Base-by-base conservation (phyloP, 495 filamentous ascomycete species). In the Pyronema domesticum region DNA sequence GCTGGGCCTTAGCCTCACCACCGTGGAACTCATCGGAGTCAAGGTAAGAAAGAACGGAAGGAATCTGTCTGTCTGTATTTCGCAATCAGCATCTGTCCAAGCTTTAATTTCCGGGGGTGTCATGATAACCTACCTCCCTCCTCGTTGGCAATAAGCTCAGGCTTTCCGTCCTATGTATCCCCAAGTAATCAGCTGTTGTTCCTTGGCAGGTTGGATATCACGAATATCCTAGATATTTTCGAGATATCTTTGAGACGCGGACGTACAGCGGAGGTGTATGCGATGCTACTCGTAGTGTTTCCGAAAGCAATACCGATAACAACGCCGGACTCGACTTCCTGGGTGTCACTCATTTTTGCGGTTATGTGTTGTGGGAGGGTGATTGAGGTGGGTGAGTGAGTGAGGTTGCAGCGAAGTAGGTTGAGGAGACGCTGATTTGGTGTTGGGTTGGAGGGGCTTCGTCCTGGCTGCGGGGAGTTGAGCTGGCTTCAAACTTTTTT, bases 111-210 rank as follows among this genome's bases (percentile, higher is more conserved):
- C n/a, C n/a, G 23, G 23, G 23, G 39, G 39, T 43, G 39, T 2
- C 6, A 43, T 43, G 13, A 48, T 56, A 47, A 55, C 81, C 67
- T 66, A 91, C 87, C 87, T 77, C 91, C 91, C 70, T 96, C 91
- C 71, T 98, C 93, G 71, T 98, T 96, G 55, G 93, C 91, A 69
- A 98, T 96, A 62, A 98, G 89, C 67, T 94, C 87, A 57, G 87
- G 82, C 72, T 89, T 94, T 69, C 89, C 89, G 61, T 96, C 91
- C 74, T 82, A 61, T 58, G 63, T 14, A 39, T n/a, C 49, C 13
- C 42, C 33, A 13, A 43, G 15, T 23, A 47, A 37, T 62, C 43
- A 61, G 52, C 30, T 3, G 37, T 52, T 30, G 5, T 18, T 52
- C 49, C 23, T 6, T 39, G 18, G 23, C 5, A 14, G 40, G 14